Evolutionary conservation across 495 filamentous ascomycete species (phyloP), one percentile per base, ranked within the genome.

Genomic region (Aspergillus baeticus): DNA sequence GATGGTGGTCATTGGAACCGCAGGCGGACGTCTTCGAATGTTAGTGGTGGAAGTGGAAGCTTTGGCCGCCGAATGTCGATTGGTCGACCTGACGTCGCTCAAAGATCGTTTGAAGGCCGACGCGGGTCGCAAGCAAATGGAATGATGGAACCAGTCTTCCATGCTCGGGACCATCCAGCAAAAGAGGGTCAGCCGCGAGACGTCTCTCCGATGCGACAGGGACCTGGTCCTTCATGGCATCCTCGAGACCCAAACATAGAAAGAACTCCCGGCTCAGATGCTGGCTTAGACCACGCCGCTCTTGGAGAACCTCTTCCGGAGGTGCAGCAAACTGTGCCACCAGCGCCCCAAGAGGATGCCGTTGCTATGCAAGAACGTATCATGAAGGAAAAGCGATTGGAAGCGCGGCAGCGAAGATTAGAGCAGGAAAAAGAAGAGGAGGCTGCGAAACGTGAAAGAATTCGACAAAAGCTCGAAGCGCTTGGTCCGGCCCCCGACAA

Each of bases 21-120:
- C 53, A 84, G 91, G 42, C 86, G 95, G 42, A 87, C 88, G 47
- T 97, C 93, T n/a, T 96, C 93, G 1, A 96, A 92, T 64, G 88
- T 96, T 26, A 97, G 93, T 67, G 93, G 92, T 29, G 91, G 90
- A 54, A 97, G 92, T 70, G 89, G 88, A 39, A 81, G 79, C 43
- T 83, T 83, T 63, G 80, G 79, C 51, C 77, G 83, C 55, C 77
- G 82, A 17, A 78, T 77, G 70, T 87, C 84, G 7, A 74, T 82
- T 57, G 72, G 77, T 45, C 74, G 73, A 34, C 63, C 68, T 36
- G 83, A 84, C 54, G 55, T 69, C 10, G 68, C 72, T n/a, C 69
- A 74, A 46, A 67, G 76, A 61, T 63, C 70, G 21, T 71, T 77
- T 52, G 80, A 82, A 29, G 65, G 36, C 34, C 63, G 80, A 55